A percentile compares a stretch with the other conserved stretches of the same genome.
Conservation (phyloP, 2,329 filamentous ascomycete genomes). For the Aspergillus persii region DNA sequence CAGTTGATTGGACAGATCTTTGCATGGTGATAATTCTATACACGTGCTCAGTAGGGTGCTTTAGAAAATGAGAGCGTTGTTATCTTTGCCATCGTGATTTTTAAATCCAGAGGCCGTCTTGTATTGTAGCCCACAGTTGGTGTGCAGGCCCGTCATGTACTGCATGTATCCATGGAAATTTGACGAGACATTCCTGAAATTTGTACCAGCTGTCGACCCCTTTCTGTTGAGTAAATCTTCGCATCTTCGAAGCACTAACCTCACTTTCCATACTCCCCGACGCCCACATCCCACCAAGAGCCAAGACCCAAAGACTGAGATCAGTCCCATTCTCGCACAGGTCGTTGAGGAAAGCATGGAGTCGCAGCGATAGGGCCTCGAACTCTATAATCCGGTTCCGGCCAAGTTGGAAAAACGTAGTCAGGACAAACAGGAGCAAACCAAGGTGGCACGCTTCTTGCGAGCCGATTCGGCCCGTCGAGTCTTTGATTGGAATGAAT, state of each 20-base stretch:
- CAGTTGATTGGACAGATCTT: too few species aligned
- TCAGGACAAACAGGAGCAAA: constrained; percentile 4
- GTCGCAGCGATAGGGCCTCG: neutral
- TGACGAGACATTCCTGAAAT: neutral
- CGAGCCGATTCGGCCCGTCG: neutral
- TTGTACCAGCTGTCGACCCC: constrained; percentile 3
- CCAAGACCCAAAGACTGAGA: neutral
- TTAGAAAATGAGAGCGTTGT: too few species aligned
- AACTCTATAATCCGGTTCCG: constrained; percentile 1
- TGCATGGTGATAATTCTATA: too few species aligned
- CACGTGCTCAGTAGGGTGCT: too few species aligned
- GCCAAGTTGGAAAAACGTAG: constrained; percentile 5
- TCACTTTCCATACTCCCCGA: too few species aligned
- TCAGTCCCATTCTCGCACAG: neutral
- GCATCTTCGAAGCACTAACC: neutral
- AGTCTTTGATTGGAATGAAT: constrained; percentile 4
- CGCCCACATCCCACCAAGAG: too few species aligned
- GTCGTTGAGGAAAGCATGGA: neutral
- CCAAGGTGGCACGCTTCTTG: constrained; percentile 4
- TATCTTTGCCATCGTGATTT: too few species aligned
- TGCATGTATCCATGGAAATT: constrained; percentile 2
- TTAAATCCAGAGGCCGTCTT: neutral
- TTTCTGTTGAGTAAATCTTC: neutral
- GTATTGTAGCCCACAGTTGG: neutral
- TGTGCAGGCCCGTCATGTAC: neutral